Base-by-base conservation (phyloP, 495 filamentous ascomycete genomes). In the Talaromyces nanjingensis region DNA sequence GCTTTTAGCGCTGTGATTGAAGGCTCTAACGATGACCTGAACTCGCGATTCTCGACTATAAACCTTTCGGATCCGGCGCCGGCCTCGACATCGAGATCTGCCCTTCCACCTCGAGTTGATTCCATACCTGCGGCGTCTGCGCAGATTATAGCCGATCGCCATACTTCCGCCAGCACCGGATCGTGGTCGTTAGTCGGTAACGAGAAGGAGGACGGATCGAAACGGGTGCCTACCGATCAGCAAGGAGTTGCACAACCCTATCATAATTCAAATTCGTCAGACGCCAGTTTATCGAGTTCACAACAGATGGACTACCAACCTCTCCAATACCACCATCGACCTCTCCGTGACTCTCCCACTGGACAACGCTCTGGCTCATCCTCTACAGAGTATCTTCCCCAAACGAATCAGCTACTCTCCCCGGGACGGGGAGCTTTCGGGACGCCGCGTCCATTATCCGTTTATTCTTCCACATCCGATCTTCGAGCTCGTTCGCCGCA, bases 401-500 rank as follows among this genome's bases (percentile, higher is more conserved):
- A 63, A 12, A 65, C 72, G 60, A 85, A 84, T 54, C 84, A 82
- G 29, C 84, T 87, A 68, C 71, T 89, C 12, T 83, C 83, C 7
- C 85, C 83, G 2, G 73, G 76, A 59, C 78, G 77, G 61, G 69
- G 72, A 33, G 76, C 78, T 65, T 77, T 20, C 6, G 52, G 82
- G 57, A 81, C 84, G 31, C 78, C 83, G 24, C 81, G 91, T 47
- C 91, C 91, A 2, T 78, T 81, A 16, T 96, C 91, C 3, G 73
- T 85, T 3, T 90, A 91, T 68, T 91, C 90, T 1, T 80, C 82
- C 6, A 82, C 77, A 34, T 92, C 91, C 9, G 91, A 96, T 59
- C 73, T 80, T 65, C 85, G 89, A 5, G 88, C 86, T 64, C 85
- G 75, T 16, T 84, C 81, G 39, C 79, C 83, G 74, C 75, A 75